Evolutionary conservation across 495 filamentous ascomycete genomes (phyloP).

Genomic region (Xylaria telfairii): DNA sequence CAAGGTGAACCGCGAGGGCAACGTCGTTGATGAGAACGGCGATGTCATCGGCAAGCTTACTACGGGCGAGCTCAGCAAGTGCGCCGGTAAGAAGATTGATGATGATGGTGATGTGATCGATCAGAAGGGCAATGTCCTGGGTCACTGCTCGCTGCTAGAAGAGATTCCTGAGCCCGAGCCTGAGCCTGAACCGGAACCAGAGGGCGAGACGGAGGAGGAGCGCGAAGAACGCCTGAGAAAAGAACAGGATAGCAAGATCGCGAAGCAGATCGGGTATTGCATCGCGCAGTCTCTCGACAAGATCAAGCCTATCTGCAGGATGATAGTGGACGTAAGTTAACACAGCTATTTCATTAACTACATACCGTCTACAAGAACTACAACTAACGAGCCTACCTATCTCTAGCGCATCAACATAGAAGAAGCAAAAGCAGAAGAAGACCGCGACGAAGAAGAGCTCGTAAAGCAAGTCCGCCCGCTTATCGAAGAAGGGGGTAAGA

Average conservation of each 20-base stretch:
- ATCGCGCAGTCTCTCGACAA: constrained; percentile 81
- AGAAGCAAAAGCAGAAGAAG: constrained; percentile 83
- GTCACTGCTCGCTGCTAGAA: constrained; percentile 79
- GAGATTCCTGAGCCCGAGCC: constrained; percentile 66
- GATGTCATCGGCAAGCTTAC: constrained; percentile 83
- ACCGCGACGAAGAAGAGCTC: constrained; percentile 88
- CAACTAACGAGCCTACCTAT: constrained; percentile 4
- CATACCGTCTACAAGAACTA: background rate
- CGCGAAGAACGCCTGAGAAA: constrained; percentile 59
- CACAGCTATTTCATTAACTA: background rate
- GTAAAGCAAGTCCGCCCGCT: constrained; percentile 85
- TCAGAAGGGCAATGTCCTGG: constrained; percentile 78
- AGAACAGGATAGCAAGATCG: constrained; percentile 75
- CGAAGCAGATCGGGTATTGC: constrained; percentile 75
- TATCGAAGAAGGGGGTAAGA: constrained; percentile 81
- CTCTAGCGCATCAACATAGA: constrained; percentile 76
- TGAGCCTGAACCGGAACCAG: constrained; percentile 53
- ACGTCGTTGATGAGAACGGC: constrained; percentile 81
- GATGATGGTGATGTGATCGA: constrained; percentile 87
- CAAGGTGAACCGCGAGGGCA: constrained; percentile 80
- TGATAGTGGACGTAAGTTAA: constrained; percentile 77
- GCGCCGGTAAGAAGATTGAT: constrained; percentile 80
- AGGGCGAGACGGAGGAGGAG: constrained; percentile 56
- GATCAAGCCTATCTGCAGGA: constrained; percentile 83
- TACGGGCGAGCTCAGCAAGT: constrained; percentile 70